These are phyloP conservation scores for Jasminum sambac DNA, from an alignment of 257 asterid species.

Conservation along the genomic window DNA sequence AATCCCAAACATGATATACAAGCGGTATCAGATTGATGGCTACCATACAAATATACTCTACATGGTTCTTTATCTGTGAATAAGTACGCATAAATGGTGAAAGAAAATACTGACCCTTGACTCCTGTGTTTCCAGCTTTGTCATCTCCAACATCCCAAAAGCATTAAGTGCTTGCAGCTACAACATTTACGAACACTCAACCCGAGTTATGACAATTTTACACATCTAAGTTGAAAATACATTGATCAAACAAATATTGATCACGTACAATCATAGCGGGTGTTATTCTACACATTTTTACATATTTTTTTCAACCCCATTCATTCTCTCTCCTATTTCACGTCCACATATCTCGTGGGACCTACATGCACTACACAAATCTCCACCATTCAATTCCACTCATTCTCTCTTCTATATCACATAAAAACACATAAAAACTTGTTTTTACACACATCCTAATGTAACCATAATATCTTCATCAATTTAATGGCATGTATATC, in stretches of 20 bases:
- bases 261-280: conserved; percentile 12
- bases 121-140: conserved; percentile 46
- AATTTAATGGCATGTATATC: neutral
- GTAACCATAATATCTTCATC: neutral
- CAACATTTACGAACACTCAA: conserved; percentile 26
- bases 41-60: neutral
- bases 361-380: too few relatives aligned
- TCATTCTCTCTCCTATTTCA: too few relatives aligned
- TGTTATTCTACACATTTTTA: too few relatives aligned
- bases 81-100: conserved; percentile 9
- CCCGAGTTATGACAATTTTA: conserved; percentile 10
- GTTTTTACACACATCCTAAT: too few relatives aligned
- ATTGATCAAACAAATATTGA: conserved; percentile 3
- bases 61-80: conserved; percentile 3
- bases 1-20: neutral
- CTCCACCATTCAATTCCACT: too few relatives aligned
- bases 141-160: conserved; percentile 58
- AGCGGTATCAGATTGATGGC: neutral
- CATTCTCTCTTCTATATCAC: too few relatives aligned
- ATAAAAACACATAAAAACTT: too few relatives aligned
- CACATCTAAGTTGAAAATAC: neutral
- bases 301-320: too few relatives aligned
- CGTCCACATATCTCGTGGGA: too few relatives aligned
- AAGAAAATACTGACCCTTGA: conserved; percentile 42
- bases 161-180: conserved; percentile 81